Evolutionary conservation across 805 yeast genomes (phyloP).

Genomic region (Starmera quercuum): DNA sequence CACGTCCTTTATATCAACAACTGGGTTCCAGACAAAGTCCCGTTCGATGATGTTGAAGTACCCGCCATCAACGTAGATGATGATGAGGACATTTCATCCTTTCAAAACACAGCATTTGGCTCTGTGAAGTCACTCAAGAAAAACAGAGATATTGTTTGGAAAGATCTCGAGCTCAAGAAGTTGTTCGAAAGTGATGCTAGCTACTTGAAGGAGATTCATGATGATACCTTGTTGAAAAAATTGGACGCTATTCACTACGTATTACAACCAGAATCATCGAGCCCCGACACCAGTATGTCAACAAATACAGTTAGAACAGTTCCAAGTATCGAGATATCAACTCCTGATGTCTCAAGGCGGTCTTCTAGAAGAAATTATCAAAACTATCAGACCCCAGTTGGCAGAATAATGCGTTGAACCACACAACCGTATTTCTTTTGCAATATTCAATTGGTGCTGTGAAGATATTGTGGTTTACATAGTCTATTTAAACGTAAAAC

Average conservation of each 20-base stretch:
- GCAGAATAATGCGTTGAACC: conserved; percentile 16
- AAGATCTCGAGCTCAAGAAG: conserved; percentile 18
- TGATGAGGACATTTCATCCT: conserved; percentile 6
- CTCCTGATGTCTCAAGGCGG: conserved; percentile 18
- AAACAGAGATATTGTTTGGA: conserved; percentile 16
- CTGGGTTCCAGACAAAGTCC: conserved; percentile 21
- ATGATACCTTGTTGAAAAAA: background rate
- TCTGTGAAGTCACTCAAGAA: conserved; percentile 12
- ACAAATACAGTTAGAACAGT: background rate
- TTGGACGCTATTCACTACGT: background rate
- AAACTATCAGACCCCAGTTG: conserved; percentile 17
- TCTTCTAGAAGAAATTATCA: conserved; percentile 9
- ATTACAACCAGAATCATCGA: background rate
- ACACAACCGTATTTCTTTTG: no score
- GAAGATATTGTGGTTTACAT: no score
- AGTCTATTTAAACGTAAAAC: no score
- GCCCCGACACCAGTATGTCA: conserved; percentile 1
- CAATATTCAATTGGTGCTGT: no score
- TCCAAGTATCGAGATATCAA: conserved; percentile 9
- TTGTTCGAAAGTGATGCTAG: conserved; percentile 14
- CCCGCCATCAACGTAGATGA: conserved; percentile 7
- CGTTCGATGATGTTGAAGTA: conserved; percentile 19
- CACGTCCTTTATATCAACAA: conserved; percentile 25
- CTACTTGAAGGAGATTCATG: conserved; percentile 3
- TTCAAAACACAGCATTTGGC: conserved; percentile 18